phyloP scores from a whole-genome alignment of 2,329 filamentous ascomycete genomes.

The Microsporum audouinii region DNA sequence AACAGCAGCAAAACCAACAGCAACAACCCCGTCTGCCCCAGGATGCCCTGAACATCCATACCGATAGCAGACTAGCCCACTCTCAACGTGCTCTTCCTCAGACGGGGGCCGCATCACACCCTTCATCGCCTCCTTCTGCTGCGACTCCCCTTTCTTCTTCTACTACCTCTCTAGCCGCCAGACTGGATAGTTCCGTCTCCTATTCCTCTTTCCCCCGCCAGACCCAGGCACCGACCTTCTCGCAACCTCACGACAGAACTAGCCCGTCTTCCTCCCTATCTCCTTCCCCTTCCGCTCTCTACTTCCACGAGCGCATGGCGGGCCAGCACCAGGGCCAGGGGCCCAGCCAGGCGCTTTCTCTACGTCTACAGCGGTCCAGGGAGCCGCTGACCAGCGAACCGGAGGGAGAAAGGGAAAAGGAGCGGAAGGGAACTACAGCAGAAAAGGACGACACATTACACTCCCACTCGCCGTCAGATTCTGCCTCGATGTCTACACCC shows the following conservation, averaged over 20 bases:
- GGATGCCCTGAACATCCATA: conserved; percentile 4
- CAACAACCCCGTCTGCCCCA: conserved; percentile 1
- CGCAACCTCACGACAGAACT: background rate
- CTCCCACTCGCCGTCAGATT: background rate
- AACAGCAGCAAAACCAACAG: background rate
- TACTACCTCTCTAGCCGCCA: background rate
- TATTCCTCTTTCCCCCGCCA: conserved; percentile 1
- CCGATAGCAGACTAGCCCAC: conserved; percentile 1
- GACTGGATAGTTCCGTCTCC: background rate
- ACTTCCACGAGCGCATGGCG: conserved; percentile 2
- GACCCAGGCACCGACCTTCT: background rate
- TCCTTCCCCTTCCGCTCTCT: background rate
- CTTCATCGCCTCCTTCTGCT: background rate
- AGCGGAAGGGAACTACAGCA: background rate
- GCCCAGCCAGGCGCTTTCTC: background rate
- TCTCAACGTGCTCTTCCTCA: conserved; percentile 3
- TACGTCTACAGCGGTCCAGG: background rate
- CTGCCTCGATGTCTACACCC: background rate
- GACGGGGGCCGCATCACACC: background rate
- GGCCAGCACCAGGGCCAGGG: conserved; percentile 3
- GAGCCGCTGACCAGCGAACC: background rate
- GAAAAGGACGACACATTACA: background rate
- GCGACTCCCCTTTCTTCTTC: background rate
- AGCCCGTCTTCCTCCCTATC: background rate
- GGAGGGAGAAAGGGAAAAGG: background rate